Percentiles rank a stretch among this genome's conserved stretches.
Evolutionary conservation across 169 alveolate species (phyloP).

Genomic region (Plasmodium relictum): DNA sequence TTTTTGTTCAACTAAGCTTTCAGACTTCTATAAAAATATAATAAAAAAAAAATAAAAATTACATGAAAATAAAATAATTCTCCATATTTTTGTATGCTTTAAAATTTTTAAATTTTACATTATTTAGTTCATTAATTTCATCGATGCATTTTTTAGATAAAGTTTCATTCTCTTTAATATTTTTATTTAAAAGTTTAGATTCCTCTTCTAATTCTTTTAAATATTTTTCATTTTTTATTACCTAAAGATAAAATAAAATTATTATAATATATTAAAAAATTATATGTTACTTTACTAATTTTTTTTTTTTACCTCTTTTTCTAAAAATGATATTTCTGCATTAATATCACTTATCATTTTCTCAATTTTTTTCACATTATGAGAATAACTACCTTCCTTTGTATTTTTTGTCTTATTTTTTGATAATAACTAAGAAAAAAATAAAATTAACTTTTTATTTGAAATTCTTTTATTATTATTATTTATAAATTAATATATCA

Average conservation of each 20-base stretch:
- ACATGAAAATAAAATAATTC: not conserved
- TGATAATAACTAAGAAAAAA: slow-evolving; percentile 40
- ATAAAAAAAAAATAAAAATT: not conserved
- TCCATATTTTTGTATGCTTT: not conserved
- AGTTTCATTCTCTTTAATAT: slow-evolving; percentile 24
- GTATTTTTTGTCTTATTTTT: slow-evolving; percentile 32
- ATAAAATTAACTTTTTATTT: not conserved
- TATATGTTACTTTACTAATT: not conserved
- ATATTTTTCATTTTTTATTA: slow-evolving; percentile 65
- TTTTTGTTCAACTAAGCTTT: slow-evolving; percentile 50
- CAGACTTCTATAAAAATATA: slow-evolving; percentile 44
- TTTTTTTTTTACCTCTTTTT: slow-evolving; percentile 47
- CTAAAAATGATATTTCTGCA: slow-evolving; percentile 52
- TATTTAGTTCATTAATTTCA: slow-evolving; percentile 58
- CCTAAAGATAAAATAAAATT: slow-evolving; percentile 13
- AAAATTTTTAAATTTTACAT: slow-evolving; percentile 19
- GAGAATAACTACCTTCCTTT: slow-evolving; percentile 64
- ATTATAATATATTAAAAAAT: not conserved
- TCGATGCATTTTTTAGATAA: slow-evolving; percentile 32
- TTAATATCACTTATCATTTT: slow-evolving; percentile 70
- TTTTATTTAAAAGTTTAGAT: slow-evolving; percentile 31
- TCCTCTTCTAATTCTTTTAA: slow-evolving; percentile 59
- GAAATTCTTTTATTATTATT: not conserved
- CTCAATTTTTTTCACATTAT: slow-evolving; percentile 72
- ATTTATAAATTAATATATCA: not conserved